Evolutionary conservation across 1,284 basidiomycete species (phyloP).

Genomic region (Sporisorium scitamineum): DNA sequence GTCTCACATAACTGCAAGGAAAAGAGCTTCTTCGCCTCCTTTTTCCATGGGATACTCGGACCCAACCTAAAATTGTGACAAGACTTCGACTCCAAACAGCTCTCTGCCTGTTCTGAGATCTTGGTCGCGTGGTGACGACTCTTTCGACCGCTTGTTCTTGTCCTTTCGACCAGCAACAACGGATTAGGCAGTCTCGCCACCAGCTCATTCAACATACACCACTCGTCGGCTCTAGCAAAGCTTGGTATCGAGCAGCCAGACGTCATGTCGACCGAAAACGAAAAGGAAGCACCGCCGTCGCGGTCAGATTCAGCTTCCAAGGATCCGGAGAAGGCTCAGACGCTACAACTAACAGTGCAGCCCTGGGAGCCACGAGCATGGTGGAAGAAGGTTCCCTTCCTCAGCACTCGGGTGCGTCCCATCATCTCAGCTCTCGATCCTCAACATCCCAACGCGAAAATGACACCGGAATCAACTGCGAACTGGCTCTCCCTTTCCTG

Average conservation of each 20-base stretch:
- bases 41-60: no score
- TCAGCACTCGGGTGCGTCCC: conserved; percentile 17
- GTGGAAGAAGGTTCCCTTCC: conserved; percentile 31
- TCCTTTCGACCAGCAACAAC: neutral
- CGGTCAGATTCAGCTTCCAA: neutral
- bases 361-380: conserved; percentile 22
- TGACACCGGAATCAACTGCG: conserved; percentile 36
- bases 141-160: neutral
- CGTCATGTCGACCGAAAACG: neutral
- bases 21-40: neutral
- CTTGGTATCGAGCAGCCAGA: neutral
- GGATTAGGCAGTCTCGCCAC: neutral
- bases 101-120: neutral
- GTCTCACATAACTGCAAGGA: neutral
- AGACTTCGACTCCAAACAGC: neutral
- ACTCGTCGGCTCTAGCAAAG: no score
- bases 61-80: neutral
- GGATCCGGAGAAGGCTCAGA: conserved; percentile 14
- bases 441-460: conserved; percentile 13
- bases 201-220: neutral
- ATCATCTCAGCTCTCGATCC: conserved; percentile 24
- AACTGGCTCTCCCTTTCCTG: conserved; percentile 29
- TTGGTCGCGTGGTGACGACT: neutral
- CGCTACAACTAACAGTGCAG: conserved; percentile 8
- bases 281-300: neutral